Evolutionary conservation across 371 early-diverging fungal species (phyloP).

Genomic region (Mortierella sp.): DNA sequence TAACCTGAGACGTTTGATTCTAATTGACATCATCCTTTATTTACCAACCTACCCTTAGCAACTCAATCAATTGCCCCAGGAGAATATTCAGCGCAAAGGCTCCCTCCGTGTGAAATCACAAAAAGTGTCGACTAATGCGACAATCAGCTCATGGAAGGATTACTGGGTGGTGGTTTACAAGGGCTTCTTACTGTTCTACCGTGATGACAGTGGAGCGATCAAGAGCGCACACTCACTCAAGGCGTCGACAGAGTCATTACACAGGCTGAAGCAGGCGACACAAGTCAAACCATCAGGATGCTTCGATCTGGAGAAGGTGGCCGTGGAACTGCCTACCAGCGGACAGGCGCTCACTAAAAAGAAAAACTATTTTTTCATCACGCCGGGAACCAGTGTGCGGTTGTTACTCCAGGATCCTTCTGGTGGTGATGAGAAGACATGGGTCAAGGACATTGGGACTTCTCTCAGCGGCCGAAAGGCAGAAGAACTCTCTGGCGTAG

Average conservation of each 20-base stretch:
- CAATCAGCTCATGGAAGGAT: slow-evolving; percentile 57
- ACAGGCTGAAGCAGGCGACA: slow-evolving; percentile 24
- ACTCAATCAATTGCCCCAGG: slow-evolving; percentile 34
- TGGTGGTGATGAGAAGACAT: slow-evolving; percentile 40
- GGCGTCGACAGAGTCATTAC: slow-evolving; percentile 24
- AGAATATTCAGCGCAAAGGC: slow-evolving; percentile 45
- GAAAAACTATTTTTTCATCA: slow-evolving; percentile 46
- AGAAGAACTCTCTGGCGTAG: slow-evolving; percentile 34
- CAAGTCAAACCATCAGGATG: slow-evolving; percentile 54
- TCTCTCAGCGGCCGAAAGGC: slow-evolving; percentile 41
- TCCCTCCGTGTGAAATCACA: slow-evolving; percentile 52
- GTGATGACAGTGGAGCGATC: slow-evolving; percentile 48
- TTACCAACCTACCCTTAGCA: slow-evolving; percentile 10
- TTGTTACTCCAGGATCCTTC: slow-evolving; percentile 46
- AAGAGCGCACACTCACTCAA: slow-evolving; percentile 34
- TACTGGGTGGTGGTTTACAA: slow-evolving; percentile 53
- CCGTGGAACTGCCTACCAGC: slow-evolving; percentile 33
- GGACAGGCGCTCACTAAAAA: slow-evolving; percentile 46
- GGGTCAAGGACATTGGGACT: slow-evolving; percentile 45
- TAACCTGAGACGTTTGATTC: not conserved
- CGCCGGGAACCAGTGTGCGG: slow-evolving; percentile 39
- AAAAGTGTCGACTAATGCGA: slow-evolving; percentile 46
- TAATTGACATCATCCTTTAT: not conserved
- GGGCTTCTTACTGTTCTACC: slow-evolving; percentile 49
- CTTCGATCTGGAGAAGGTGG: slow-evolving; percentile 42